Percentiles rank a stretch among this genome's conserved stretches.
Conservation (phyloP, 176 grass and related monocot species). For the Lolium multiflorum region DNA sequence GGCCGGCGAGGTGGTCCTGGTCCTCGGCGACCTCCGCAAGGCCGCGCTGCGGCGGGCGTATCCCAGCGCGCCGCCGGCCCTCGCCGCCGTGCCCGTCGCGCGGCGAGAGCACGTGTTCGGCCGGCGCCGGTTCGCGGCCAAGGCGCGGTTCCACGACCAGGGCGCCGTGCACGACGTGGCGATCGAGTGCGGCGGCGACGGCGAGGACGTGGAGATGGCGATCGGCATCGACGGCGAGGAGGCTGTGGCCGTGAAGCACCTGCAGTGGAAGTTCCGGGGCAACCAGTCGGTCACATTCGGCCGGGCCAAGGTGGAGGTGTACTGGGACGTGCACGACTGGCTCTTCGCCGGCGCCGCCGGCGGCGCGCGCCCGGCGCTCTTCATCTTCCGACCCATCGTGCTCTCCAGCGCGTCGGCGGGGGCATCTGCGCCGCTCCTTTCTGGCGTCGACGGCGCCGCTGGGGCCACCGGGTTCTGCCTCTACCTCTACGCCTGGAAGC, state of each 20-base stretch:
- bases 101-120: slow-evolving; percentile 79
- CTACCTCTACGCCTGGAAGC: slow-evolving; percentile 90
- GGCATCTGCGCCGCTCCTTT: neutral
- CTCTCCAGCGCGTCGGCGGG: slow-evolving; percentile 37
- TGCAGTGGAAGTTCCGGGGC: slow-evolving; percentile 91
- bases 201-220: slow-evolving; percentile 63
- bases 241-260: slow-evolving; percentile 80
- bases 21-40: slow-evolving; percentile 71
- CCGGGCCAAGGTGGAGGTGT: slow-evolving; percentile 77
- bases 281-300: slow-evolving; percentile 81
- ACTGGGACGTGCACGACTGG: slow-evolving; percentile 96
- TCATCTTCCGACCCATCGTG: slow-evolving; percentile 77
- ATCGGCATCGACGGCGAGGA: slow-evolving; percentile 73
- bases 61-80: slow-evolving; percentile 19
- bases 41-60: slow-evolving; percentile 64
- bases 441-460: neutral
- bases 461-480: slow-evolving; percentile 59
- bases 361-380: slow-evolving; percentile 66
- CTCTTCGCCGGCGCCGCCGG: slow-evolving; percentile 61
- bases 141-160: slow-evolving; percentile 71
- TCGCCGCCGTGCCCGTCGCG: slow-evolving; percentile 58
- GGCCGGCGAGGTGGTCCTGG: slow-evolving; percentile 64
- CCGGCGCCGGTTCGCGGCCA: slow-evolving; percentile 57
- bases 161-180: slow-evolving; percentile 61
- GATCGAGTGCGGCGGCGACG: slow-evolving; percentile 61